Percentiles rank a stretch among this genome's conserved stretches.
phyloP scores from a whole-genome alignment of 2,329 filamentous ascomycete species.

The Alternaria arbusti region DNA sequence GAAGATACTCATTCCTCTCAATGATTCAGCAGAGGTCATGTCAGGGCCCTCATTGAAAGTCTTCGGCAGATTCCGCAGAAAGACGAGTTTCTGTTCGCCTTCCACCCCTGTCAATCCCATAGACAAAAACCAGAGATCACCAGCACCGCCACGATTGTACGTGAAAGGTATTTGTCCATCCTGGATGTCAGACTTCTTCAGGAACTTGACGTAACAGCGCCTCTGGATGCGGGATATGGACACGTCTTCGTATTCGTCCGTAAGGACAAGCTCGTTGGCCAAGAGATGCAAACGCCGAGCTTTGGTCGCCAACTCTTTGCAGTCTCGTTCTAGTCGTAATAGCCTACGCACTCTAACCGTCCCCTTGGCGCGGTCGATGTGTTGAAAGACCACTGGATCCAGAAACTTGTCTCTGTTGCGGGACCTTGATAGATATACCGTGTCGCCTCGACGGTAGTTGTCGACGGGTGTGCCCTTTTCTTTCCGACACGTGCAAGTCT shows the following conservation, averaged over 20 bases:
- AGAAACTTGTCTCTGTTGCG: conserved; percentile 47
- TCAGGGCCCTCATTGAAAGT: conserved; percentile 62
- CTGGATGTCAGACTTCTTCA: conserved; percentile 47
- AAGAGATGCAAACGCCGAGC: conserved; percentile 34
- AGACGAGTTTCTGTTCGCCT: not conserved
- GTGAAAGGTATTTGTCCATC: conserved; percentile 60
- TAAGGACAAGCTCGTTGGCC: conserved; percentile 67
- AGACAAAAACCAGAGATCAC: conserved; percentile 70
- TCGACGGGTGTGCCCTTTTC: conserved; percentile 12
- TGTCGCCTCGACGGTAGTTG: conserved; percentile 62
- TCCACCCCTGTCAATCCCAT: conserved; percentile 23
- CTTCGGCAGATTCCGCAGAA: conserved; percentile 10
- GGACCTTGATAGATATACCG: conserved; percentile 59
- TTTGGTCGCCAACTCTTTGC: conserved; percentile 38
- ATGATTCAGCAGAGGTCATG: conserved; percentile 48
- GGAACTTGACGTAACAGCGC: conserved; percentile 67
- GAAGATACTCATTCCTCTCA: conserved; percentile 71
- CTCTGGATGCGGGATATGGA: conserved; percentile 55
- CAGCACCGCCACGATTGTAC: conserved; percentile 70
- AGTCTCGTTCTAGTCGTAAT: conserved; percentile 53
- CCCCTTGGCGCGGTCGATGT: conserved; percentile 36
- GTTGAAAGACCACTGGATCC: conserved; percentile 67
- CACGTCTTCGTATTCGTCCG: conserved; percentile 53
- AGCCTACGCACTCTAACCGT: conserved; percentile 60
- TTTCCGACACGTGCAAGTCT: conserved; percentile 58